Base-by-base conservation (phyloP, 371 early-diverging fungal genomes). In the Rhizopus delemar region DNA sequence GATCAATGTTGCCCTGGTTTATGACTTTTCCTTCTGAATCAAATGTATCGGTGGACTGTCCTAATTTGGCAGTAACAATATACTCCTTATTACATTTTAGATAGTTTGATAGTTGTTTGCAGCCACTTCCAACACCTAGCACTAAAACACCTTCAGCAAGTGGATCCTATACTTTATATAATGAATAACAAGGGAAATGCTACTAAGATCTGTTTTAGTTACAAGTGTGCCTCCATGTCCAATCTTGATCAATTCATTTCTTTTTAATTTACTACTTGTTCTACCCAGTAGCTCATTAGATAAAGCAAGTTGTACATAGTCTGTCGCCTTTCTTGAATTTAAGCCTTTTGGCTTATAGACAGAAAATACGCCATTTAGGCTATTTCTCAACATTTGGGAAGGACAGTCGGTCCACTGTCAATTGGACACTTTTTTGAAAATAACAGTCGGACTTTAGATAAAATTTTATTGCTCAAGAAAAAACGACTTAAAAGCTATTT, bases 191-290 rank as follows among this genome's bases (percentile, higher is more conserved):
- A 45, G 22, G 22, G 22, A n/a, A 45, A 45, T 12, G 15, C 7
- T 8, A 11, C 7, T 16, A 45, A 50, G n/a, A 15, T 9, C 38
- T 22, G 34, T 28, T 33, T 41, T 41, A 15, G 28, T 60, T 69
- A 73, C 76, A 61, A 82, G 61, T 8, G 82, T 82, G 6, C 82
- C 82, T 8, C 82, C 82, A 65, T 82, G 82, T 5, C 82, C 82
- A 41, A 80, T 66, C 57, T 82, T 82, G 39, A 82, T 15, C 32
- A 34, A 53, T 33, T 72, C 65, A 31, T 49, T 56, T 41, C 60
- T 46, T 39, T 56, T 59, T 33, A 59, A 54, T 22, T 8, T 31
- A 5, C 28, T 12, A 29, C 22, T 3, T 11, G 11, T 5, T 6
- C 28, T 15, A 11, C 28, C 51, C 46, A 15, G 55, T 35, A 76